Evolutionary conservation across 345 rosid genomes (phyloP).

Genomic region (Combretum micranthum): DNA sequence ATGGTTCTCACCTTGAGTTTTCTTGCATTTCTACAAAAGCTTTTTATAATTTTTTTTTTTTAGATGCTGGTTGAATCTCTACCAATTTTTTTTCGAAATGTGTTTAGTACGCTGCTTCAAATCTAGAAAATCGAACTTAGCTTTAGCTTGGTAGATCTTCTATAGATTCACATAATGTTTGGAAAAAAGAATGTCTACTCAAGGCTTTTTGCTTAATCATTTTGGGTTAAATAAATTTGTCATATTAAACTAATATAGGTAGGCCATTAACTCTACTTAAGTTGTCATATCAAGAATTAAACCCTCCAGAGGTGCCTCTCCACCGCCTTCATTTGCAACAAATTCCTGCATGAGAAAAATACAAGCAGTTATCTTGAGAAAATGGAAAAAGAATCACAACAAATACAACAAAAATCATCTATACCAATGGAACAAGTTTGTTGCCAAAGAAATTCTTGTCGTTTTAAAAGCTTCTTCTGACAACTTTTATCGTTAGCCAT

Average conservation of each 20-base stretch:
- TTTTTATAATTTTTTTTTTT: constrained; percentile 55
- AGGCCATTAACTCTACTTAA: constrained; percentile 78
- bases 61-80: constrained; percentile 62
- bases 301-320: constrained; percentile 96
- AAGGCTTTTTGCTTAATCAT: neutral
- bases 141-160: constrained; percentile 83
- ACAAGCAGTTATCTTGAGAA: neutral
- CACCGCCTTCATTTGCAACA: constrained; percentile 74
- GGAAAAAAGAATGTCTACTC: constrained; percentile 12
- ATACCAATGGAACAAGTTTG: too few species aligned
- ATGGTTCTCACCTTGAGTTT: constrained; percentile 60
- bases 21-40: constrained; percentile 84
- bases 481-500: too few species aligned
- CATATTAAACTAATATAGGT: neutral
- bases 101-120: constrained; percentile 56
- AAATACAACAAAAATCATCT: too few species aligned
- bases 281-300: constrained; percentile 99
- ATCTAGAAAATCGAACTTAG: constrained; percentile 80
- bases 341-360: constrained; percentile 51
- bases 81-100: constrained; percentile 65
- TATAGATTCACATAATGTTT: constrained; percentile 85
- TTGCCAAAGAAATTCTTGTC: too few species aligned
- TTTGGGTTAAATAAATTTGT: constrained; percentile 1
- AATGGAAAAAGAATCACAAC: neutral
- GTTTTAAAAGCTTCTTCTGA: too few species aligned